Base-by-base conservation (phyloP, 2,329 filamentous ascomycete species). In the Epichloe uncinata region DNA sequence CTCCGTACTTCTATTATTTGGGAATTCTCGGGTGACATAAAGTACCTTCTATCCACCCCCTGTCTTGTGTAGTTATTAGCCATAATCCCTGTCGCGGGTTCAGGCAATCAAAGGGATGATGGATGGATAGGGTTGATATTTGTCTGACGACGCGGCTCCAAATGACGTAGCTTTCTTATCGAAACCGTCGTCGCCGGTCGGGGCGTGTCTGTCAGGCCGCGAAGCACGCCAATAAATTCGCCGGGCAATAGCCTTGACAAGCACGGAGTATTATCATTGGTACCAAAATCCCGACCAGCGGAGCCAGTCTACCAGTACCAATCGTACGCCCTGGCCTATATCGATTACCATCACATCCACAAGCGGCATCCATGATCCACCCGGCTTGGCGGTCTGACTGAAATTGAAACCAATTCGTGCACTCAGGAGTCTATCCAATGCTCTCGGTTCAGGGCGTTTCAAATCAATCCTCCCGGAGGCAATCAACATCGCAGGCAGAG, bases 261-360 rank as follows among this genome's bases (percentile, higher is more conserved):
- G 13, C 13, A 35, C 11, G 26, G 26, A 30, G 26, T 30, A 30
- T 30, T 30, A 11, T 30, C 8, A 30, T 30, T 45, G 16, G 33
- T 18, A 18, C 33, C 15, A 45, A 44, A 26, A 36, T 35, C 34
- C 33, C 48, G 48, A 49, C 45, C 48, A 49, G 41, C 42, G 41
- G 48, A 44, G 42, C 48, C 42, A 47, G 38, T 46, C 44, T 38
- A 33, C 12, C 15, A 16, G 44, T 41, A 18, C 22, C 34, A 38
- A 50, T 42, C 45, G 35, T 40, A 20, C 35, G 42, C 40, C 49
- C 49, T 36, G 30, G 44, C 18, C 26, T 13, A 36, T 16, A n/a
- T 50, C 36, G 42, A 44, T 45, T 46, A 47, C 44, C 38, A 46
- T 16, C 38, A 38, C 43, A 7, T 22, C 15, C 48, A 45, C n/a